phyloP scores from a whole-genome alignment of 805 yeast species.

The Cyberlindnera nakhonratchasimensis region DNA sequence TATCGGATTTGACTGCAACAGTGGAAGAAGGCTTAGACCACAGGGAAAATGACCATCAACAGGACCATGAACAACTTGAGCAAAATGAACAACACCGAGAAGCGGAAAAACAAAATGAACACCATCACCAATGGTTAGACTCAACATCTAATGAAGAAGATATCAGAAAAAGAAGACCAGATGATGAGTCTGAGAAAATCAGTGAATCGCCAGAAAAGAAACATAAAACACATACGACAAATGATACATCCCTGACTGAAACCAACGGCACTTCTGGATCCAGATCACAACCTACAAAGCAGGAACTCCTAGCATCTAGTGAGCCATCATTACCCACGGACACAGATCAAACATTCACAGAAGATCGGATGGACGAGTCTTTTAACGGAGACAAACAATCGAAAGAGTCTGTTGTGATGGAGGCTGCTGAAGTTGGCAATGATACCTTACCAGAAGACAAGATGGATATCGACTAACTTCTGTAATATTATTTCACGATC shows the following conservation, averaged over 20 bases:
- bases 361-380: slow-evolving; percentile 24
- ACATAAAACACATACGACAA: slow-evolving; percentile 10
- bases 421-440: slow-evolving; percentile 9
- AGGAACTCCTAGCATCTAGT: background rate
- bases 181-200: background rate
- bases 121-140: too few relatives aligned
- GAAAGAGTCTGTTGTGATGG: slow-evolving; percentile 8
- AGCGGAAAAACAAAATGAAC: too few relatives aligned
- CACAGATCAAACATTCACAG: slow-evolving; percentile 10
- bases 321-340: background rate
- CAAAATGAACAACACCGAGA: background rate
- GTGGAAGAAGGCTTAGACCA: slow-evolving; percentile 10
- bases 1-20: slow-evolving; percentile 13
- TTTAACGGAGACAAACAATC: slow-evolving; percentile 27
- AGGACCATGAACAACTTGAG: background rate
- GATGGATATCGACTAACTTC: slow-evolving; percentile 24
- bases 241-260: background rate
- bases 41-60: slow-evolving; percentile 3
- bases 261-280: background rate
- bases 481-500: too few relatives aligned
- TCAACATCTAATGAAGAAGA: slow-evolving; percentile 3
- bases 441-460: slow-evolving; percentile 24
- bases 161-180: slow-evolving; percentile 7
- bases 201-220: slow-evolving; percentile 24
- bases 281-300: too few relatives aligned